Percentiles rank a stretch among this genome's conserved stretches.
Conservation (phyloP, 2,329 filamentous ascomycete genomes). For the Phyllosticta paracitricarpa region DNA sequence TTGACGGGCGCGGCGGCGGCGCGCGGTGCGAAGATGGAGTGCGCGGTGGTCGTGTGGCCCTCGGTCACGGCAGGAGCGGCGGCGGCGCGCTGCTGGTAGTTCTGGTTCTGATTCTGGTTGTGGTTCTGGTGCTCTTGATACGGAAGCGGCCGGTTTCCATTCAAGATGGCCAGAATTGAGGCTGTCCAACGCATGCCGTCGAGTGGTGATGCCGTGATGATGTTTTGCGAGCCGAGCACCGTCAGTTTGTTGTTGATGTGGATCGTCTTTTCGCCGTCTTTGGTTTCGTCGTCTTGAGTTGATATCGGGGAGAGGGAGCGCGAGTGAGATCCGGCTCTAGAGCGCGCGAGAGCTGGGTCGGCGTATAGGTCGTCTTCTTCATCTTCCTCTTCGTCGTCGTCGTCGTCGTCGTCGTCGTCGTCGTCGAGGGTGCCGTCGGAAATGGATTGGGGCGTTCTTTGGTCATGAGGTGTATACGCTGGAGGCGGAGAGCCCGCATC, state of each 20-base stretch:
- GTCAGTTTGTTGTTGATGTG: constrained; percentile 10
- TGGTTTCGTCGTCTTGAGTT: constrained; percentile 16
- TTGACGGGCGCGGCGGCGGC: not conserved
- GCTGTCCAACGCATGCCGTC: constrained; percentile 35
- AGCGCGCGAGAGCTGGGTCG: constrained; percentile 8
- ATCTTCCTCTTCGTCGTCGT: not conserved
- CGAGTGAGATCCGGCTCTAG: not conserved
- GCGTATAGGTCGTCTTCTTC: not conserved
- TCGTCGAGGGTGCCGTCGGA: not conserved
- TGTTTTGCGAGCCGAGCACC: constrained; percentile 36
- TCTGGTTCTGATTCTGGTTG: not conserved
- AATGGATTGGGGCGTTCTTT: not conserved
- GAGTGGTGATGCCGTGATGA: constrained; percentile 35
- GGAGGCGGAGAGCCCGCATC: not conserved
- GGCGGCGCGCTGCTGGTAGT: not conserved
- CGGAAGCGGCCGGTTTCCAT: constrained; percentile 21
- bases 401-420: not conserved
- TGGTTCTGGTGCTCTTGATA: not conserved
- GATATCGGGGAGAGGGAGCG: not conserved
- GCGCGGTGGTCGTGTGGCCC: not conserved
- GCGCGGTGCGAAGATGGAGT: not conserved
- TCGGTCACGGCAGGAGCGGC: not conserved
- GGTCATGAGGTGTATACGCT: not conserved
- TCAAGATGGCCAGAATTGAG: constrained; percentile 36
- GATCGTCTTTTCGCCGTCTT: constrained; percentile 41